These are phyloP conservation scores for Babesia sp. DNA, from an alignment of 169 alveolate species.

Conservation along the genomic window DNA sequence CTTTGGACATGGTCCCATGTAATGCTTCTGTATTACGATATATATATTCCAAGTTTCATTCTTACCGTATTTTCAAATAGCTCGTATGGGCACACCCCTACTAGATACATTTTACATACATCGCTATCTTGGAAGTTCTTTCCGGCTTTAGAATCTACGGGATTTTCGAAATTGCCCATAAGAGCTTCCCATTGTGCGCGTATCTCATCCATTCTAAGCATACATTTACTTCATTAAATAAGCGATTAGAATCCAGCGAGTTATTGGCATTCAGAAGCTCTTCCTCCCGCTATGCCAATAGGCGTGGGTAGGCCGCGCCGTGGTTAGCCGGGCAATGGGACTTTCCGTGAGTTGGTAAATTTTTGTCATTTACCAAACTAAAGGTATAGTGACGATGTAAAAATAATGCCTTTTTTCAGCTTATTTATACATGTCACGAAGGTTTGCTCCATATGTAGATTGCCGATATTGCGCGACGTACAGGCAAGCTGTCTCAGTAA, in stretches of 20 bases:
- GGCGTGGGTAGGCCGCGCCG: neutral
- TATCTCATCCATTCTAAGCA: slow-evolving; percentile 74
- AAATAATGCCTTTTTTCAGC: slow-evolving; percentile 97
- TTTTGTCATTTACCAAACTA: neutral
- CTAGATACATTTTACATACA: slow-evolving; percentile 78
- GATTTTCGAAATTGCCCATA: slow-evolving; percentile 82
- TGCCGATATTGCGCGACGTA: slow-evolving; percentile 95
- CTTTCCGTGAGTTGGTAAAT: neutral
- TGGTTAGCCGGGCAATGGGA: neutral
- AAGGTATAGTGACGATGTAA: slow-evolving; percentile 95
- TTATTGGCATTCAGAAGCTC: neutral
- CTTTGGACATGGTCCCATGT: slow-evolving; percentile 80
- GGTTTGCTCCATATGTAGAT: slow-evolving; percentile 90
- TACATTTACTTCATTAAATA: neutral
- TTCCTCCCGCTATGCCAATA: slow-evolving; percentile 9
- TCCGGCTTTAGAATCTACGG: slow-evolving; percentile 48
- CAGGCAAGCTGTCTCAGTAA: slow-evolving; percentile 94
- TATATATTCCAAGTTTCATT: too few species aligned
- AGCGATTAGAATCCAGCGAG: neutral
- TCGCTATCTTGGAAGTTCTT: slow-evolving; percentile 75
- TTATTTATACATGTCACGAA: slow-evolving; percentile 89
- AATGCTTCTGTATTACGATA: slow-evolving; percentile 66
- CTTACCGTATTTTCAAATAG: slow-evolving; percentile 82
- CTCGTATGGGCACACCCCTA: slow-evolving; percentile 85
- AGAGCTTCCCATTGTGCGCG: slow-evolving; percentile 77